A percentile compares a stretch with the other conserved stretches of the same genome.
phyloP scores from a whole-genome alignment of 2,329 filamentous ascomycete species.

The Paraphoma sp. region DNA sequence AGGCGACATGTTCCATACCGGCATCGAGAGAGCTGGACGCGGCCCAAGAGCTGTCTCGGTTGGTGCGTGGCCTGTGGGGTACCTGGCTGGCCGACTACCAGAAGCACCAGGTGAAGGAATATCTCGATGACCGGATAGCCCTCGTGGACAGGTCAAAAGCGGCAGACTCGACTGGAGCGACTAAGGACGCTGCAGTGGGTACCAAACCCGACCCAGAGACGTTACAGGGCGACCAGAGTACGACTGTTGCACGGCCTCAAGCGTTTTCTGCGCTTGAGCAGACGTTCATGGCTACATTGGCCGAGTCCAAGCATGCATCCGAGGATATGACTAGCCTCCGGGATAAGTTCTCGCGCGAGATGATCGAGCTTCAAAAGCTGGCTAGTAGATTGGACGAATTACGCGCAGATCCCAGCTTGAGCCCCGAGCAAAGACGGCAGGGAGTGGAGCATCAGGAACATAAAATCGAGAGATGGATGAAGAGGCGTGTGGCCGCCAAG shows the following conservation, averaged over 20 bases:
- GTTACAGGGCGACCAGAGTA: slow-evolving; percentile 1
- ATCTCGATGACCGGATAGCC: slow-evolving; percentile 21
- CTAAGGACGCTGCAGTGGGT: neutral
- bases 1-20: slow-evolving; percentile 29
- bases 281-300: neutral
- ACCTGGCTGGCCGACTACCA: slow-evolving; percentile 28
- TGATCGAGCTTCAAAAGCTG: slow-evolving; percentile 16
- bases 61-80: slow-evolving; percentile 33
- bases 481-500: slow-evolving; percentile 23
- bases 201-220: no score
- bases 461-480: slow-evolving; percentile 20
- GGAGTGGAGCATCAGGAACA: slow-evolving; percentile 19
- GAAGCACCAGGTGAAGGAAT: slow-evolving; percentile 28
- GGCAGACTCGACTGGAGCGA: neutral
- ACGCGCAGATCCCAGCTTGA: slow-evolving; percentile 1
- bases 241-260: neutral
- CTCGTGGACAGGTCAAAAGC: slow-evolving; percentile 5
- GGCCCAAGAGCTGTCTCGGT: slow-evolving; percentile 28
- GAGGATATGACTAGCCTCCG: neutral
- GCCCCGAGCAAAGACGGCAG: slow-evolving; percentile 14
- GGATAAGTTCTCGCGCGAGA: neutral
- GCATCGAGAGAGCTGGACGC: slow-evolving; percentile 24
- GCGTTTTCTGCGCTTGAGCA: neutral
- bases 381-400: slow-evolving; percentile 10
- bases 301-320: neutral